Evolutionary conservation across 495 filamentous ascomycete genomes (phyloP), one percentile per base, ranked within the genome.

Genomic region (Penicillium fimorum): DNA sequence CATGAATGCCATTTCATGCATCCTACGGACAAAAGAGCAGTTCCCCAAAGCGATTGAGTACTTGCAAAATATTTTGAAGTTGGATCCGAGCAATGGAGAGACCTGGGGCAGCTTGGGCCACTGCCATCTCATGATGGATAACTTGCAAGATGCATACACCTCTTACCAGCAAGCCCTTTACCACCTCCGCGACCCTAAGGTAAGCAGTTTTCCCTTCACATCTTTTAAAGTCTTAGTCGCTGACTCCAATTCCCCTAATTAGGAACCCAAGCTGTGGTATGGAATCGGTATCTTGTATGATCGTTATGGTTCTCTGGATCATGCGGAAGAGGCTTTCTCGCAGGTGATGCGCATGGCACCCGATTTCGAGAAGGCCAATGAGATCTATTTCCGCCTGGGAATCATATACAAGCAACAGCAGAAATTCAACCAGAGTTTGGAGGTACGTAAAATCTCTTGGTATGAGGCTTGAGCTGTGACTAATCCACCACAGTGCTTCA

Each of bases 401-500:
- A 99, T 99, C 76, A 97, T 99, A 45, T 97, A 97, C 79, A 99
- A 99, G 70, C 92, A 97, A 57, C 95, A 97, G 67, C 88, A 92
- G 55, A 97, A 97, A 72, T 99, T 94, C 66, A 81, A 80, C 40
- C 85, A 92, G 63, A 96, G 92, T 73, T 77, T 97, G 50, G 94
- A 97, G 79, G 92, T 96, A 80, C 59, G 78, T 35, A 47, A 18
- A 18, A 9, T 24, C 10, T 38, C n/a, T 43, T 46, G 37, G 54
- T 12, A 32, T n/a, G 7, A 22, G 30, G 30, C 1, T 27, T 12
- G 45, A 15, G 11, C 47, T 18, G 2, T 61, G 13, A 42, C 57
- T 62, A 45, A 56, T 47, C 12, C 48, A 11, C 35, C 46, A 27
- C 42, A 97, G 91, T 99, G 94, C 74, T 99, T 99, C 72, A 91